A percentile compares a stretch with the other conserved stretches of the same genome.
These are phyloP conservation scores for Helotiales sp. DNA, from an alignment of 2,329 filamentous ascomycete species.

Conservation along the genomic window DNA sequence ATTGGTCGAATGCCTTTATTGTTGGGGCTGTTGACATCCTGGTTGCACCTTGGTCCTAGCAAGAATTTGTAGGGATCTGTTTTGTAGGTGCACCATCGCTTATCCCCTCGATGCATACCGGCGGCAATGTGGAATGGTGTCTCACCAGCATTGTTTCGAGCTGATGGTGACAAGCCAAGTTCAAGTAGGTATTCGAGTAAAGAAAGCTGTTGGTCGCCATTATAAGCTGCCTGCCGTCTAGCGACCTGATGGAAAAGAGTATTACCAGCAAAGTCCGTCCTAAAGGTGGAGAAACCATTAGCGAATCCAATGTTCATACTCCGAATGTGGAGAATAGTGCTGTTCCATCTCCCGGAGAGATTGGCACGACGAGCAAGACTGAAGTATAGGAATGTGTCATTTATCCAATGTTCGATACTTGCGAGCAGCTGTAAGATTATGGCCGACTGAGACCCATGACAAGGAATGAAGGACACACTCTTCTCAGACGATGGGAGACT, in stretches of 20 bases:
- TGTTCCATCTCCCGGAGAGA: too few species aligned
- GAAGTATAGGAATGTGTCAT: too few species aligned
- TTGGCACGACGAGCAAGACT: too few species aligned
- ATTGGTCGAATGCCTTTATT: conserved; percentile 11
- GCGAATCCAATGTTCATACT: too few species aligned
- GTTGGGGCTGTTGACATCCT: conserved; percentile 8
- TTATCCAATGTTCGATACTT: too few species aligned
- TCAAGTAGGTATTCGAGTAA: conserved; percentile 1
- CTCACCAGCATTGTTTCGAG: background rate
- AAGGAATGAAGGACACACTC: too few species aligned
- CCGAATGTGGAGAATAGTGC: too few species aligned
- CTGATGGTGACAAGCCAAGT: background rate
- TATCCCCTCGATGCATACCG: background rate
- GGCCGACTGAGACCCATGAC: too few species aligned
- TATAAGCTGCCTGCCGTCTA: background rate
- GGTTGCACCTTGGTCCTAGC: background rate
- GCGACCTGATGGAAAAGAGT: conserved; percentile 11
- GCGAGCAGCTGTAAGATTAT: too few species aligned
- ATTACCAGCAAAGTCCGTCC: conserved; percentile 7
- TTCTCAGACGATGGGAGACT: too few species aligned
- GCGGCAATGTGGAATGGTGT: conserved; percentile 1
- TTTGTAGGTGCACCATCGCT: background rate
- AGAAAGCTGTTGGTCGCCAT: too few species aligned
- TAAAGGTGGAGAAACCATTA: too few species aligned
- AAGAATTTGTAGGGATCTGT: background rate